Base-by-base conservation (phyloP, 2,329 filamentous ascomycete genomes). In the Colletotrichum simmondsii region DNA sequence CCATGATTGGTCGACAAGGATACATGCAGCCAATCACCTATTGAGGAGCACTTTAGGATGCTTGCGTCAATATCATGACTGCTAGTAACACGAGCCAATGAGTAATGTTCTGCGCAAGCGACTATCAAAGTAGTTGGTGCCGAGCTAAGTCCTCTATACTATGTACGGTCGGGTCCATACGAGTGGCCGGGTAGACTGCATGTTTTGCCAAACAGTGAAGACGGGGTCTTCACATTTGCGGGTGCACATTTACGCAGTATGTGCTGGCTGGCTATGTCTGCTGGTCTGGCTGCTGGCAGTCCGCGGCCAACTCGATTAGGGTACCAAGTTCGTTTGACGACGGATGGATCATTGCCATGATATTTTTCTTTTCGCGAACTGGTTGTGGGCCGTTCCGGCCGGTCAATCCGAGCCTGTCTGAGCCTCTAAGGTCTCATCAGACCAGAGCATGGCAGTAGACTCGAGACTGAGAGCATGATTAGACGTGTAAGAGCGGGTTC, bases 171-270 rank as follows among this genome's bases (percentile, higher is more conserved):
- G 42, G 26, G 49, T 16, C 58, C 4, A 46, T 70, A 26, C 71
- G 68, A 76, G 65, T 76, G 75, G 73, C 68, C 67, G 68, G 68
- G 42, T 49, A 72, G 42, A 60, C 69, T 77, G 74, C 74, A 63
- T 46, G 28, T 49, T 24, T 52, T 24, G 54, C n/a, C 63, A 56
- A 3, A 53, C 35, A 26, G 24, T 54, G 7, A 63, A 53, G 37
- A 58, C 56, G 16, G 46, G 32, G 57, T 57, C 58, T 56, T 57
- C 32, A 60, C 64, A 56, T 28, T 46, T 30, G 26, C 14, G 12
- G 58, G 28, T 30, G 58, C 58, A 22, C 32, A 56, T 16, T 42
- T 42, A n/a, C n/a, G n/a, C n/a, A n/a, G n/a, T n/a, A 14, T 42
- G 37, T 19, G 37, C 37, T 42, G 35, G 62, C 54, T 65, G 54